Evolutionary conservation across 495 filamentous ascomycete genomes (phyloP).

Genomic region (Cladorrhinum samala): DNA sequence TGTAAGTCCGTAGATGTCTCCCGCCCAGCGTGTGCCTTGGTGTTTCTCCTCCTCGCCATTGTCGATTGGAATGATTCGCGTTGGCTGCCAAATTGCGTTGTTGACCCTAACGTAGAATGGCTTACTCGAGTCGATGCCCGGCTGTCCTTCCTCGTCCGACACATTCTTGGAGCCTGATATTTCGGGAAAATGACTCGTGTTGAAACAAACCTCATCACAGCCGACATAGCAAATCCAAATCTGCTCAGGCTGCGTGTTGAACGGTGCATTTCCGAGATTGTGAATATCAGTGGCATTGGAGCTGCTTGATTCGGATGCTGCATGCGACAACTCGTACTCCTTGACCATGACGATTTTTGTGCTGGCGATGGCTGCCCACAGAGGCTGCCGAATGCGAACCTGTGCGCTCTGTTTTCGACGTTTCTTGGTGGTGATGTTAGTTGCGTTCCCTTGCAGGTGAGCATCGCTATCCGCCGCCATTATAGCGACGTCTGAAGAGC

Average conservation of each 20-base stretch:
- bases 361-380: slow-evolving; percentile 91
- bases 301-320: slow-evolving; percentile 64
- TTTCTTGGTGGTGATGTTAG: slow-evolving; percentile 58
- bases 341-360: slow-evolving; percentile 91
- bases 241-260: slow-evolving; percentile 62
- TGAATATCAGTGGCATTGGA: slow-evolving; percentile 70
- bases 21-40: slow-evolving; percentile 56
- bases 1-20: slow-evolving; percentile 84
- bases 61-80: slow-evolving; percentile 56
- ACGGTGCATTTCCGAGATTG: slow-evolving; percentile 73
- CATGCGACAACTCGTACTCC: slow-evolving; percentile 82
- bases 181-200: slow-evolving; percentile 59
- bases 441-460: slow-evolving; percentile 23
- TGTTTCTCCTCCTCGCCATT: slow-evolving; percentile 46
- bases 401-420: slow-evolving; percentile 82
- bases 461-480: slow-evolving; percentile 44
- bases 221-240: slow-evolving; percentile 86
- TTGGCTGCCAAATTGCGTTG: slow-evolving; percentile 81
- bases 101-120: slow-evolving; percentile 89
- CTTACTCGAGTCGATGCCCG: slow-evolving; percentile 55
- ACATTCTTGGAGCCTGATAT: slow-evolving; percentile 11
- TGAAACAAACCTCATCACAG: slow-evolving; percentile 75
- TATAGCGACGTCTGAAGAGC: slow-evolving; percentile 35
- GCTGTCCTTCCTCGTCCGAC: slow-evolving; percentile 17
- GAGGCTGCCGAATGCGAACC: slow-evolving; percentile 81